Evolutionary conservation across 345 rosid genomes (phyloP).

Genomic region (Sisymbrium altissimum): DNA sequence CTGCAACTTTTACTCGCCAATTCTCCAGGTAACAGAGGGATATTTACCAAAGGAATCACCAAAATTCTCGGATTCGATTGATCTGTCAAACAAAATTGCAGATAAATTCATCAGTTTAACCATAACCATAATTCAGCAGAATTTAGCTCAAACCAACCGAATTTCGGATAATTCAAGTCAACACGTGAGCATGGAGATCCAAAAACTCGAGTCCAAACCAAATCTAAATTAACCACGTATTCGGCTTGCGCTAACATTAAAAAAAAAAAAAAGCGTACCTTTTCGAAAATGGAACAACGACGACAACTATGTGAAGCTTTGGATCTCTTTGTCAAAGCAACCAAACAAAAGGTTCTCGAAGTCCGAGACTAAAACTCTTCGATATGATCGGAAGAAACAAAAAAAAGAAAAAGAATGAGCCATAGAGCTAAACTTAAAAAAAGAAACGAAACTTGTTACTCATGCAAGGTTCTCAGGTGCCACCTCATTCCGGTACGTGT

Average conservation of each 20-base stretch:
- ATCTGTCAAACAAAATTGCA: conserved; percentile 27
- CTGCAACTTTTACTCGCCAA: too few relatives aligned
- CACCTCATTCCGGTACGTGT: conserved; percentile 49
- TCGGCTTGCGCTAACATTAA: not conserved
- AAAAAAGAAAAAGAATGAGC: too few relatives aligned
- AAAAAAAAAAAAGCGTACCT: conserved; percentile 12
- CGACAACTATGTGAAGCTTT: conserved; percentile 3
- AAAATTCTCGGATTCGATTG: not conserved
- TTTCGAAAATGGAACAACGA: not conserved
- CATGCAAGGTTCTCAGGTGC: conserved; percentile 59
- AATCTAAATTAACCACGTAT: not conserved
- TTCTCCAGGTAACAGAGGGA: too few relatives aligned
- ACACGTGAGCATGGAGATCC: conserved; percentile 14
- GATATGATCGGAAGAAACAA: conserved; percentile 29
- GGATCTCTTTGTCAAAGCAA: conserved; percentile 10
- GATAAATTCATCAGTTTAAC: not conserved
- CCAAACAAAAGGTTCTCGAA: conserved; percentile 1
- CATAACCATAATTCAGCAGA: conserved; percentile 28
- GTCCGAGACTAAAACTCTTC: not conserved
- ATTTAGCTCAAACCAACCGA: conserved; percentile 7
- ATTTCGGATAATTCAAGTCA: conserved; percentile 38
- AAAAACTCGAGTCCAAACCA: not conserved
- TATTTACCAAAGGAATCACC: too few relatives aligned
- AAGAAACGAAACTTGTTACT: conserved; percentile 47
- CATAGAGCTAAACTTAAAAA: not conserved